Percentiles rank a stretch among this genome's conserved stretches.
These are phyloP conservation scores for Rhodotorula graminis DNA, from an alignment of 768 basidiomycete species.

Conservation along the genomic window DNA sequence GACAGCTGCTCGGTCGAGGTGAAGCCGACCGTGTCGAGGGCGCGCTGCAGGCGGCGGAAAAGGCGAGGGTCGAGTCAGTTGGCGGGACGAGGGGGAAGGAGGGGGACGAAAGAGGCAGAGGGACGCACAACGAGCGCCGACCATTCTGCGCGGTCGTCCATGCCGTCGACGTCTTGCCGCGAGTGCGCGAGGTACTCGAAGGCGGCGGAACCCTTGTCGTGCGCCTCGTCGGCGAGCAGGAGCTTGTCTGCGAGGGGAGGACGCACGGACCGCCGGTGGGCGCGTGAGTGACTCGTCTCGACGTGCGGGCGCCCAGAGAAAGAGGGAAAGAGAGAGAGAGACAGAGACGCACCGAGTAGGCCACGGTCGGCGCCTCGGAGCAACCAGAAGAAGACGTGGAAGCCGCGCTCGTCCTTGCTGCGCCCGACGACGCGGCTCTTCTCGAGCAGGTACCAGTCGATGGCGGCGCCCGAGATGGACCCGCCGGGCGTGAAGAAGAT, in stretches of 20 bases:
- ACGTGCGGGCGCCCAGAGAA: not conserved
- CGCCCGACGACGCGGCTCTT: conserved; percentile 90
- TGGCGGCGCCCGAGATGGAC: conserved; percentile 93
- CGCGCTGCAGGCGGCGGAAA: conserved; percentile 58
- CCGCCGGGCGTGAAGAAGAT: conserved; percentile 90
- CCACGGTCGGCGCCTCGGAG: conserved; percentile 64
- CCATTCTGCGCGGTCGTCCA: conserved; percentile 90
- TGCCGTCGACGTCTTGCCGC: conserved; percentile 84
- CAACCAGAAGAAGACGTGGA: conserved; percentile 96
- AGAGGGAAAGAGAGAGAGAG: not conserved
- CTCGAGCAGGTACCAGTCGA: conserved; percentile 98
- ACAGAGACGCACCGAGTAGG: conserved; percentile 58
- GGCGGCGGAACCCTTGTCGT: conserved; percentile 57
- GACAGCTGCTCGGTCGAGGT: conserved; percentile 76
- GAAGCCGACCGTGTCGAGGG: conserved; percentile 86
- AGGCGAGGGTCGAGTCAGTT: conserved; percentile 21
- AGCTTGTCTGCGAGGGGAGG: conserved; percentile 24
- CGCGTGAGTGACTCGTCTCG: not conserved
- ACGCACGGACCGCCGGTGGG: not conserved
- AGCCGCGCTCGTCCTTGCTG: conserved; percentile 81
- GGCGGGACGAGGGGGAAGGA: not conserved
- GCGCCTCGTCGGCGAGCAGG: conserved; percentile 22
- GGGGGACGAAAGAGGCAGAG: not conserved
- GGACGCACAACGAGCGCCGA: conserved; percentile 61
- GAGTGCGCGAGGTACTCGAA: conserved; percentile 91